A percentile compares a stretch with the other conserved stretches of the same genome.
Conservation (phyloP, 345 rosid species). For the Adansonia digitata region DNA sequence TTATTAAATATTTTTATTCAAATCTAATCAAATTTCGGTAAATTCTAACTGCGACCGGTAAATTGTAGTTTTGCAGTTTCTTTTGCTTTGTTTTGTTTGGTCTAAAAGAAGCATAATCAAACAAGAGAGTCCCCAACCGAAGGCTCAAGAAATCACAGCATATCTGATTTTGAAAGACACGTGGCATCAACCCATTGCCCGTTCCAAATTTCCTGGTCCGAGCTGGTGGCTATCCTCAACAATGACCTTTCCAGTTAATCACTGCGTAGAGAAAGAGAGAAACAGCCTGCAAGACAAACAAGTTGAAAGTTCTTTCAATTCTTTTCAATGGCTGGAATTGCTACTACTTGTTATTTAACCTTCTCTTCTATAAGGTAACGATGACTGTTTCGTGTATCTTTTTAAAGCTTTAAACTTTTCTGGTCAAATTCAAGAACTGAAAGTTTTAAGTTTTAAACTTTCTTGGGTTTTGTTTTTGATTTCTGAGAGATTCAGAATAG, state of each 20-base stretch:
- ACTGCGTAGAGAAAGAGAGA: not conserved
- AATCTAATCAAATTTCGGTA: no score
- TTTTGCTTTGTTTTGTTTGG: not conserved
- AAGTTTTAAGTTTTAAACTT: not conserved
- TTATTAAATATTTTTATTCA: no score
- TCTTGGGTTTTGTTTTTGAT: not conserved
- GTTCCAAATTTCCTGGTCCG: constrained; percentile 45
- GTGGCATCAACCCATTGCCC: constrained; percentile 62
- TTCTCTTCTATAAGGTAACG: constrained; percentile 53
- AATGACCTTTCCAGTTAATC: not conserved
- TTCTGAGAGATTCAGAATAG: constrained; percentile 5
- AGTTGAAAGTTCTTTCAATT: constrained; percentile 9
- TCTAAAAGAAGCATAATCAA: no score
- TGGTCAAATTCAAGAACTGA: not conserved
- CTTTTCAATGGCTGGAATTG: constrained; percentile 58
- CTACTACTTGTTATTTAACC: constrained; percentile 30
- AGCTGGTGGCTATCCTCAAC: not conserved
- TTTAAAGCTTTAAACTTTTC: not conserved
- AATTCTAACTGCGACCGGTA: no score
- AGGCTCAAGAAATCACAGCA: not conserved
- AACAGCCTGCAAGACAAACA: not conserved
- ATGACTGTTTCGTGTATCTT: not conserved
- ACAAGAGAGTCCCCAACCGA: no score
- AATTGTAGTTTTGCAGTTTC: no score
- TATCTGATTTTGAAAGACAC: constrained; percentile 26